Evolutionary conservation across 306 rosid species (phyloP).

Genomic region (Gastrolobium bilobum): DNA sequence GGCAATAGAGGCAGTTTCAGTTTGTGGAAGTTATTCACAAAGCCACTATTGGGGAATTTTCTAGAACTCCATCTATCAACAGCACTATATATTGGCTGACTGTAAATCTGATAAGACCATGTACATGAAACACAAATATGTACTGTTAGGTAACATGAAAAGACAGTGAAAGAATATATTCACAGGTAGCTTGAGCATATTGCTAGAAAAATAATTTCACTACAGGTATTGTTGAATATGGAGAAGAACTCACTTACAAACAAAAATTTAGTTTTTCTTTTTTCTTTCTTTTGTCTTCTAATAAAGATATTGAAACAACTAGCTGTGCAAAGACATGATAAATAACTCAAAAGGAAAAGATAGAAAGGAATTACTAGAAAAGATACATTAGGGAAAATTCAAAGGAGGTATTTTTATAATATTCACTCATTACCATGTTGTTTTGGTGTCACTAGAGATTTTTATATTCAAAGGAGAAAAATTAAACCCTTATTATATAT

Average conservation of each 20-base stretch:
- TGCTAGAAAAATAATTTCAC: not conserved
- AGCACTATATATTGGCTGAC: constrained; percentile 62
- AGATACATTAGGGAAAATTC: not conserved
- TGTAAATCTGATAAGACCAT: constrained; percentile 57
- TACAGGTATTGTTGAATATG: not conserved
- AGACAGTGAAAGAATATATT: not conserved
- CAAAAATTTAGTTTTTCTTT: not conserved
- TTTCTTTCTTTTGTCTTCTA: not conserved
- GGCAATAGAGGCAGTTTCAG: constrained; percentile 62
- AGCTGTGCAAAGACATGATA: not conserved
- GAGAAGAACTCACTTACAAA: not conserved
- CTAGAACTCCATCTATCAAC: constrained; percentile 59
- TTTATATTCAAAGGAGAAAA: no score
- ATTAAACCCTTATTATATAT: no score
- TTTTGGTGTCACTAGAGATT: no score
- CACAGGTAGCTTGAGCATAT: not conserved
- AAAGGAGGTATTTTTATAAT: not conserved
- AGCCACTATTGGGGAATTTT: constrained; percentile 63
- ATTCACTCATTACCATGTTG: no score
- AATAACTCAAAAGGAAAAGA: not conserved
- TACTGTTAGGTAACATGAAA: constrained; percentile 7
- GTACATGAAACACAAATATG: not conserved
- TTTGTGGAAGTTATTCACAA: constrained; percentile 55
- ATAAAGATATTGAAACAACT: not conserved
- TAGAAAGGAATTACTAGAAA: not conserved